Evolutionary conservation across 371 early-diverging fungal genomes (phyloP).

Genomic region (Syncephalastrum racemosum): DNA sequence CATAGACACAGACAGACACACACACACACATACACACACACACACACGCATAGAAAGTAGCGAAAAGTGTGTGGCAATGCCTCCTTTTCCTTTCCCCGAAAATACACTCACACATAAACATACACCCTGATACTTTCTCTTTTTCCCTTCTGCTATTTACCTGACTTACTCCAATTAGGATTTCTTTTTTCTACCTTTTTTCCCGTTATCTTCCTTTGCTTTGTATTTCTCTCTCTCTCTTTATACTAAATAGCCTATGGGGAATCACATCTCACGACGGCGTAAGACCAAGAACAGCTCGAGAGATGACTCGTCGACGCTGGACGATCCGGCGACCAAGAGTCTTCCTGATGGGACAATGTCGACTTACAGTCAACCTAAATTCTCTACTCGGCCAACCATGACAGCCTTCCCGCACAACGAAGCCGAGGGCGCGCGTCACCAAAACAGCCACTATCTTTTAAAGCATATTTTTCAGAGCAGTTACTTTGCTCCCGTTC

Average conservation of each 20-base stretch:
- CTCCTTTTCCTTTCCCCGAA: too few species aligned
- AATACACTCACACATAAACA: too few species aligned
- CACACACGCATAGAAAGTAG: too few species aligned
- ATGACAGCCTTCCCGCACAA: neutral
- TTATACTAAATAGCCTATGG: slow-evolving; percentile 8
- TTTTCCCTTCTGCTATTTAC: too few species aligned
- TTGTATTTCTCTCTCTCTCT: neutral
- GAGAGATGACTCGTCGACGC: neutral
- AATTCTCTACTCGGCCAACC: slow-evolving; percentile 1
- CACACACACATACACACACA: too few species aligned
- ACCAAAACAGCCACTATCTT: slow-evolving; percentile 27
- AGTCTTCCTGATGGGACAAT: slow-evolving; percentile 2
- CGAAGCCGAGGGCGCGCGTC: slow-evolving; percentile 25
- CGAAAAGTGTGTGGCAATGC: too few species aligned
- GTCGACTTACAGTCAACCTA: slow-evolving; percentile 5
- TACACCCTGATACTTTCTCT: too few species aligned
- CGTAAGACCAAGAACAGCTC: slow-evolving; percentile 1
- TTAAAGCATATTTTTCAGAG: slow-evolving; percentile 39
- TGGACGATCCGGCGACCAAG: neutral
- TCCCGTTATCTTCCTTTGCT: neutral
- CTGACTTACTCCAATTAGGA: too few species aligned
- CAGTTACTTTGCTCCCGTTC: slow-evolving; percentile 36
- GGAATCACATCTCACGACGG: slow-evolving; percentile 13
- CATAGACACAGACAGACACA: too few species aligned
- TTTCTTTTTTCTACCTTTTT: too few species aligned